phyloP scores from a whole-genome alignment of 352 stramenopile species.

The Globisporangium nagaii region DNA sequence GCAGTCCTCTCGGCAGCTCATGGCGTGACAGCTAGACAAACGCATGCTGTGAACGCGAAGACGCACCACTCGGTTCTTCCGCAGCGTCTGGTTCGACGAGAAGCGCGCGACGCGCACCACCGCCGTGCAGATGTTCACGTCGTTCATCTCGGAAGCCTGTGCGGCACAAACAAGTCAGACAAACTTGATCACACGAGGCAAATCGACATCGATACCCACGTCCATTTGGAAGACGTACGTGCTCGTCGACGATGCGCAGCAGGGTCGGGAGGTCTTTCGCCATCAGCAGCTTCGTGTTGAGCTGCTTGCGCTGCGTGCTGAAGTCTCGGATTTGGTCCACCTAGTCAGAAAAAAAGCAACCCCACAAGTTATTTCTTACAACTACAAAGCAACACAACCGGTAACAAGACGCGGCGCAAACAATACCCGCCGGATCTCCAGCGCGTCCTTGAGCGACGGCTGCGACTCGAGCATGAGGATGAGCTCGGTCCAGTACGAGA shows the following conservation, averaged over 20 bases:
- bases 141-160: conserved; percentile 45
- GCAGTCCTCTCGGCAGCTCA: too few relatives aligned
- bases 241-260: conserved; percentile 54
- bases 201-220: too few relatives aligned
- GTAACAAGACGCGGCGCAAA: too few relatives aligned
- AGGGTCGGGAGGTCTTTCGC: conserved; percentile 54
- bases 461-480: conserved; percentile 75
- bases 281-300: conserved; percentile 64
- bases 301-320: conserved; percentile 34
- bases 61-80: conserved; percentile 32
- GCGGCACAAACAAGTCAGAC: not conserved
- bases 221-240: too few relatives aligned
- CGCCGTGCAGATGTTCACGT: conserved; percentile 59
- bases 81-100: conserved; percentile 10
- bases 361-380: too few relatives aligned
- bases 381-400: not conserved
- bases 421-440: conserved; percentile 57
- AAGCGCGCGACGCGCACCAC: conserved; percentile 45
- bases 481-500: conserved; percentile 75
- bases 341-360: too few relatives aligned
- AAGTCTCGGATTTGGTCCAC: conserved; percentile 60
- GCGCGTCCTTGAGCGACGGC: conserved; percentile 52
- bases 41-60: too few relatives aligned
- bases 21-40: too few relatives aligned
- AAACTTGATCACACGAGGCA: too few relatives aligned